Evolutionary conservation across 148 eudicot genomes (phyloP), one percentile per base, ranked within the genome.

Genomic region (Camellia lanceoleosa): DNA sequence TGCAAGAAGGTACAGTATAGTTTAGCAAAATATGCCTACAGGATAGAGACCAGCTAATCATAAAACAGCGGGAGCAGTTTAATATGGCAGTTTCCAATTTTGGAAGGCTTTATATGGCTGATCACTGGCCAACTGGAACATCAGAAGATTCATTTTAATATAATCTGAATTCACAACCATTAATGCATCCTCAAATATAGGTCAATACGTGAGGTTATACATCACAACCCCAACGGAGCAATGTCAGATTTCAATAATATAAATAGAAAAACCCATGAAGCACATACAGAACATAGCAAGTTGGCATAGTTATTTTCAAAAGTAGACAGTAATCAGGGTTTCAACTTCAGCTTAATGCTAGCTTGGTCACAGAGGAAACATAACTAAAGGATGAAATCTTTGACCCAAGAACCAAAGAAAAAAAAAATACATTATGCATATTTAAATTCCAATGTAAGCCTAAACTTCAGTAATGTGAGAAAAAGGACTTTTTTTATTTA

Each of bases 1-100:
- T 95, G 97, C 87, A 86, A 83, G 47, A 51, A 74, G 61, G 70
- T 14, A 78, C 30, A 49, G 5, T 52, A 11, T 23, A 64, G 8
- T 54, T 78, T 60, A 81, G 75, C 30, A 64, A 78, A 52, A 51
- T 16, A 64, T 51, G 19, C 16, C 4, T 30, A n/a, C 52, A 41
- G 58, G 51, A n/a, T 55, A 44, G 63, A 23, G 71, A 61, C 12
- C 59, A 64, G 38, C 38, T 30, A 20, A 56, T 61, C 56, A 59
- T 23, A 3, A 42, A 15, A 68, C 59, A 68, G 15, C 51, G 12
- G 56, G 56, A 1, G 55, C 14, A 70, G 30, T 16, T 42, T 20
- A 20, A 13, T 38, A 38, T 42, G 23, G 52, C 43, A 46, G 51
- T 68, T 68, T 68, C 18, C 51, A 16, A 68, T 68, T 42, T 46